Evolutionary conservation across 2,329 filamentous ascomycete genomes (phyloP).

Genomic region (Fusarium sarcochroum): DNA sequence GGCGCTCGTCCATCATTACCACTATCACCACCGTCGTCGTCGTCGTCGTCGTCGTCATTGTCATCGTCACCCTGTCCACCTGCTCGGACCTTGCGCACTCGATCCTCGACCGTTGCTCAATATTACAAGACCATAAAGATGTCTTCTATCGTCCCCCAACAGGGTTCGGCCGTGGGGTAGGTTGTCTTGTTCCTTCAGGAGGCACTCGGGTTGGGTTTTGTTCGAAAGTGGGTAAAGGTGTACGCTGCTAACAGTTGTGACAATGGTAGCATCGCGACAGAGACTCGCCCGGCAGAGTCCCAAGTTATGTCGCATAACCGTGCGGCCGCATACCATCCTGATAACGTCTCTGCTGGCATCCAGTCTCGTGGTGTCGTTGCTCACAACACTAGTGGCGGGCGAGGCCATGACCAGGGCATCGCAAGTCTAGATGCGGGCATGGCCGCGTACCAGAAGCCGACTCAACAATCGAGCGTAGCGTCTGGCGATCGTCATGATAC

Average conservation of each 20-base stretch:
- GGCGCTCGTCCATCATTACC: background rate
- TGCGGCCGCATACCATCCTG: background rate
- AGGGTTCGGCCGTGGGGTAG: conserved; percentile 31
- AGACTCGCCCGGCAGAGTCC: conserved; percentile 14
- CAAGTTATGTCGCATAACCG: background rate
- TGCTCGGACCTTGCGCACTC: background rate
- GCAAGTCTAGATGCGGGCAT: conserved; percentile 17
- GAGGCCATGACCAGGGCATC: background rate
- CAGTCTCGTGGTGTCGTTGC: background rate
- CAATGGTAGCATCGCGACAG: conserved; percentile 5
- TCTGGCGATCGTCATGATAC: background rate
- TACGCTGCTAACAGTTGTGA: conserved; percentile 21
- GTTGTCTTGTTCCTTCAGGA: conserved; percentile 3
- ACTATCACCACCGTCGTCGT: background rate
- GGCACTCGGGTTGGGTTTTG: conserved; percentile 5
- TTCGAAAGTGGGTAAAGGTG: background rate
- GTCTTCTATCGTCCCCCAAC: conserved; percentile 23
- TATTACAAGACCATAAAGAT: conserved; percentile 3
- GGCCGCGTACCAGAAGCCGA: background rate
- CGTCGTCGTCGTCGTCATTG: background rate
- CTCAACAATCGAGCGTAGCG: background rate
- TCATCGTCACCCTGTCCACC: background rate
- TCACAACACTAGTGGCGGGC: background rate
- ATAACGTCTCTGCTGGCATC: conserved; percentile 21
- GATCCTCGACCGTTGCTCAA: background rate